Evolutionary conservation across 345 rosid species (phyloP).

Genomic region (Punica granatum): DNA sequence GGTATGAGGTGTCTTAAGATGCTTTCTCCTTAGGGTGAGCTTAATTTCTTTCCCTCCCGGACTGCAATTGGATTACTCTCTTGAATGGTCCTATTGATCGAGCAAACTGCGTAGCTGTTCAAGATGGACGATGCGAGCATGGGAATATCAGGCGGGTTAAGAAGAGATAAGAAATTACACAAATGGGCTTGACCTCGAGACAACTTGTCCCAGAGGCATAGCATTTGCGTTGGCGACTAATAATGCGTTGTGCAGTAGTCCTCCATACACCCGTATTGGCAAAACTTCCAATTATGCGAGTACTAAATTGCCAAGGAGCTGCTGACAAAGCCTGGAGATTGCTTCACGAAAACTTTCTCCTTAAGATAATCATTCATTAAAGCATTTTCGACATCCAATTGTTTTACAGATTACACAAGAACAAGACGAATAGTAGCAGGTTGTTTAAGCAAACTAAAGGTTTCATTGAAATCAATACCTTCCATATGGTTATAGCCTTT

Average conservation of each 20-base stretch:
- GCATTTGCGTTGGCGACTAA: slow-evolving; percentile 94
- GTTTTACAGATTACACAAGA: too few species aligned
- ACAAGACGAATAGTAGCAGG: too few species aligned
- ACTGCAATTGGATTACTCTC: not conserved
- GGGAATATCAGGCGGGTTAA: slow-evolving; percentile 68
- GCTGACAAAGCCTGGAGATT: too few species aligned
- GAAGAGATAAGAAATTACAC: slow-evolving; percentile 64
- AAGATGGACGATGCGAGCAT: slow-evolving; percentile 99
- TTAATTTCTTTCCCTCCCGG: not conserved
- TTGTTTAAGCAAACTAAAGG: too few species aligned
- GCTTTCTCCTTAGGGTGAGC: slow-evolving; percentile 77
- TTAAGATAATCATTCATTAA: too few species aligned
- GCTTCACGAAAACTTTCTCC: too few species aligned
- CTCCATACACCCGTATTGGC: slow-evolving; percentile 89
- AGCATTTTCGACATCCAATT: too few species aligned
- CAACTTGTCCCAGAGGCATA: slow-evolving; percentile 86
- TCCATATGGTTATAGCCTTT: too few species aligned
- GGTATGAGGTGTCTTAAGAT: too few species aligned
- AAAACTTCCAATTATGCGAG: slow-evolving; percentile 90
- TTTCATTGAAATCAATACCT: too few species aligned
- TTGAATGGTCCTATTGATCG: not conserved
- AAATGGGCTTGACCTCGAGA: slow-evolving; percentile 62
- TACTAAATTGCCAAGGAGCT: slow-evolving; percentile 52
- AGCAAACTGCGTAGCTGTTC: slow-evolving; percentile 52
- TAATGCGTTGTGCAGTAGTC: slow-evolving; percentile 89